A percentile compares a stretch with the other conserved stretches of the same genome.
Evolutionary conservation across 2,329 filamentous ascomycete genomes (phyloP).

Genomic region (Hyphodiscus sp.): DNA sequence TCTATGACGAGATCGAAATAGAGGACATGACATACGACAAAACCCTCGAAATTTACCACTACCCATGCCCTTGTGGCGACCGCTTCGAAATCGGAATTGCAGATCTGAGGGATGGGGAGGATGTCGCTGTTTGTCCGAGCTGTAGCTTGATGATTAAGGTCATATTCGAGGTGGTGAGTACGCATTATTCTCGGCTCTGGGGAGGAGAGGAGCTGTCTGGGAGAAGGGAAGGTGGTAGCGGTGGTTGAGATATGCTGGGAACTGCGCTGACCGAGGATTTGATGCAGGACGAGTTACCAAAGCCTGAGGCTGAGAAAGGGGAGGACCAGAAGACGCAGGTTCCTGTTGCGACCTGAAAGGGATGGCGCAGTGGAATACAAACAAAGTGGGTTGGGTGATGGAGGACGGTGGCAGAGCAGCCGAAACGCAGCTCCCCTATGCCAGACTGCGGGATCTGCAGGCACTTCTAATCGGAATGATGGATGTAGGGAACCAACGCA

Average conservation of each 20-base stretch:
- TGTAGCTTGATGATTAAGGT: conserved; percentile 96
- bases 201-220: neutral
- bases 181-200: neutral
- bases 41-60: conserved; percentile 81
- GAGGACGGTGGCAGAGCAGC: neutral
- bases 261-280: conserved; percentile 5
- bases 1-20: conserved; percentile 98
- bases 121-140: conserved; percentile 95
- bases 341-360: conserved; percentile 10
- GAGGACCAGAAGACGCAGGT: conserved; percentile 9
- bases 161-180: conserved; percentile 75
- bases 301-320: conserved; percentile 25
- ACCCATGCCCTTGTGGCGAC: conserved; percentile 96
- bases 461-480: neutral
- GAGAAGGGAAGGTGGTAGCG: neutral
- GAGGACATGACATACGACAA: conserved; percentile 95
- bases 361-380: neutral
- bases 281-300: conserved; percentile 44
- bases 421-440: neutral
- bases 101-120: conserved; percentile 81
- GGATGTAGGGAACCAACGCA: neutral
- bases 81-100: conserved; percentile 84
- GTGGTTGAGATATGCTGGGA: neutral
- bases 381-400: neutral
- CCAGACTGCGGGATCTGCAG: neutral